Evolutionary conservation across 2,329 filamentous ascomycete species (phyloP).

Genomic region (Myriangium duriaei): DNA sequence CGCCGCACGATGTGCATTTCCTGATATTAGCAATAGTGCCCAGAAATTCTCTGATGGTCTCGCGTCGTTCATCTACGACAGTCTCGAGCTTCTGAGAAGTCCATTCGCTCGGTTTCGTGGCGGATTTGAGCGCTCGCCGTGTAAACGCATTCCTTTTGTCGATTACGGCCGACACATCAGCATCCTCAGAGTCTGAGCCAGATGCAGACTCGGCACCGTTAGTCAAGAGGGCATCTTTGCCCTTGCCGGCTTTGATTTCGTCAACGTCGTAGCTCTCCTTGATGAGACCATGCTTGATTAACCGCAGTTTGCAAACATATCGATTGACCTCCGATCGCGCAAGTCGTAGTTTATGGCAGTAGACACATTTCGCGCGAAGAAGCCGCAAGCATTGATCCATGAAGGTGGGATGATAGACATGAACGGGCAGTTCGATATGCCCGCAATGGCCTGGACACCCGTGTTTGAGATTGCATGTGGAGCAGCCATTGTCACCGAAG

Average conservation of each 20-base stretch:
- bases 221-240: conserved; percentile 13
- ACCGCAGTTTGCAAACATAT: conserved; percentile 70
- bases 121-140: conserved; percentile 53
- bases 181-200: conserved; percentile 48
- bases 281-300: conserved; percentile 74
- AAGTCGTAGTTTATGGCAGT: conserved; percentile 79
- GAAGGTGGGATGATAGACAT: conserved; percentile 93
- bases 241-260: conserved; percentile 27
- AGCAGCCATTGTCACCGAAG: conserved; percentile 80
- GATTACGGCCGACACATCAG: conserved; percentile 44
- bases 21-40: conserved; percentile 56
- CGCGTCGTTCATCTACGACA: conserved; percentile 61
- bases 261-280: conserved; percentile 47
- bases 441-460: conserved; percentile 86
- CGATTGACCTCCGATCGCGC: conserved; percentile 63
- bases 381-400: conserved; percentile 83
- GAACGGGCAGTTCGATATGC: conserved; percentile 86
- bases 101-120: conserved; percentile 36
- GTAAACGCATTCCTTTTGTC: conserved; percentile 55
- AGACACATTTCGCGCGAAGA: conserved; percentile 75
- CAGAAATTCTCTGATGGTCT: conserved; percentile 71
- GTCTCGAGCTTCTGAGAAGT: conserved; percentile 66
- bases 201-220: conserved; percentile 27
- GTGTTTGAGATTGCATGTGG: conserved; percentile 78
- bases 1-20: conserved; percentile 54